phyloP scores from a whole-genome alignment of 2,329 filamentous ascomycete species.

The Xylariaceae sp. region DNA sequence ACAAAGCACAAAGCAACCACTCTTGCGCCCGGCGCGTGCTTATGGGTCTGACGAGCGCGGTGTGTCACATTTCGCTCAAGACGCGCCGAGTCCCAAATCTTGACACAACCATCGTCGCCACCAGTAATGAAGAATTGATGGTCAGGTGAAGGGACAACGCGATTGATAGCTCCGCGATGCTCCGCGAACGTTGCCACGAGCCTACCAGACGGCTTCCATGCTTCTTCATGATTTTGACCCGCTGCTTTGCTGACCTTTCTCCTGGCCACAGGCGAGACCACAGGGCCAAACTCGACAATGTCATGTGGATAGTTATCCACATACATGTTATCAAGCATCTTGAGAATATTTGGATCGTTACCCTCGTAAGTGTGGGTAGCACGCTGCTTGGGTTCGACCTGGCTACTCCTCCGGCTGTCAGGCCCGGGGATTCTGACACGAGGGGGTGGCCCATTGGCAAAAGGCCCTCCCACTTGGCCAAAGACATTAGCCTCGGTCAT shows the following conservation, averaged over 20 bases:
- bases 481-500: slow-evolving; percentile 57
- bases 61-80: slow-evolving; percentile 89
- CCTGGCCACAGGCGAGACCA: slow-evolving; percentile 63
- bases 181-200: slow-evolving; percentile 86
- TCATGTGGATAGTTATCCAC: slow-evolving; percentile 64
- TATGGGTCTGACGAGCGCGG: slow-evolving; percentile 79
- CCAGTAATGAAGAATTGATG: slow-evolving; percentile 93
- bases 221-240: slow-evolving; percentile 49
- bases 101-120: slow-evolving; percentile 84
- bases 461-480: slow-evolving; percentile 55
- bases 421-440: slow-evolving; percentile 33
- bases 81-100: slow-evolving; percentile 86
- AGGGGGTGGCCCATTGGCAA: slow-evolving; percentile 36
- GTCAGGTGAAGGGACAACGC: slow-evolving; percentile 78
- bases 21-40: slow-evolving; percentile 62
- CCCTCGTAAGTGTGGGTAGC: slow-evolving; percentile 80
- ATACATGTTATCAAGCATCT: slow-evolving; percentile 80
- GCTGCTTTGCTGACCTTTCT: slow-evolving; percentile 46
- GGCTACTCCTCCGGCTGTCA: slow-evolving; percentile 29
- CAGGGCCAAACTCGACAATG: slow-evolving; percentile 68
- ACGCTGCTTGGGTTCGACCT: slow-evolving; percentile 43
- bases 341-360: slow-evolving; percentile 63
- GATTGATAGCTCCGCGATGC: slow-evolving; percentile 75
- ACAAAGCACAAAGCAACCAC: slow-evolving; percentile 85
- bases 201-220: slow-evolving; percentile 79